Conservation (phyloP, 2,329 filamentous ascomycete species). For the Onygena corvina region DNA sequence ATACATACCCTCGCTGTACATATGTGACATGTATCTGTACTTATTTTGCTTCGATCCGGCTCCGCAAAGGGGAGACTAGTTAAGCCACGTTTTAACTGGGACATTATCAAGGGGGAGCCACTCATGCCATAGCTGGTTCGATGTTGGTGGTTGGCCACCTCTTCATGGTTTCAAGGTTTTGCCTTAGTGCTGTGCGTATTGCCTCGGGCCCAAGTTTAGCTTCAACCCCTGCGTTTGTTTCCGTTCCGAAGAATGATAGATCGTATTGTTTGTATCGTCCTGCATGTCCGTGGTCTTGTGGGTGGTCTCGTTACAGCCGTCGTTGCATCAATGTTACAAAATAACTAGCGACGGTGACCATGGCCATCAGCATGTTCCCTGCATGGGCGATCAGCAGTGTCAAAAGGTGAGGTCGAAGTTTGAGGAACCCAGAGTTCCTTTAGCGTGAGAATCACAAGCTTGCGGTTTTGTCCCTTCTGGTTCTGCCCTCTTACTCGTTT, state of each 20-base stretch:
- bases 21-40: too few relatives aligned
- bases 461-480: background rate
- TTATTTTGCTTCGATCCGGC: too few relatives aligned
- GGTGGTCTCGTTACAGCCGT: background rate
- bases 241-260: conserved; percentile 5
- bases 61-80: background rate
- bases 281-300: background rate
- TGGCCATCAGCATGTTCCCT: background rate
- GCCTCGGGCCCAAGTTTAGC: background rate
- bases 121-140: background rate
- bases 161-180: background rate
- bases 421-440: background rate
- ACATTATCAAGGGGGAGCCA: background rate
- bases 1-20: too few relatives aligned
- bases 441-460: conserved; percentile 2
- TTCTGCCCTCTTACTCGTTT: background rate
- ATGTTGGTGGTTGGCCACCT: background rate
- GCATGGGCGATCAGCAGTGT: background rate
- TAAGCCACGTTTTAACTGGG: too few relatives aligned
- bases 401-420: background rate
- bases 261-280: conserved; percentile 1
- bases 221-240: conserved; percentile 1
- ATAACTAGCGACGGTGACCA: background rate
- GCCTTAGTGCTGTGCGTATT: background rate
- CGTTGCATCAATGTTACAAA: conserved; percentile 1